Evolutionary conservation across 106 monocot species (phyloP).

Genomic region (Xerophyta viscosa): DNA sequence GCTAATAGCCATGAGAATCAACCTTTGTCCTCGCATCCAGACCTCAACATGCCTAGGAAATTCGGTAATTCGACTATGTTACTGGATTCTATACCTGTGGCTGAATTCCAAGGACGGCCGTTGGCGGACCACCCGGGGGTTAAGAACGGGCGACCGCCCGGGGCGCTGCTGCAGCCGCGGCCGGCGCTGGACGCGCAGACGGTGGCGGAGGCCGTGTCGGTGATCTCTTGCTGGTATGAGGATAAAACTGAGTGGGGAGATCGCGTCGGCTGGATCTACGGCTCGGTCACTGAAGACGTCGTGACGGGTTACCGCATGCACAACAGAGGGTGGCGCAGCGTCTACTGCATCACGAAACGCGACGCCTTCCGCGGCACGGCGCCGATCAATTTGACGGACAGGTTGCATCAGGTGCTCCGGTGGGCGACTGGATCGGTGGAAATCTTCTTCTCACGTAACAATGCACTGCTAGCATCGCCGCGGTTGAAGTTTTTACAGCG

Average conservation of each 20-base stretch:
- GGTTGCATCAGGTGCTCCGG: slow-evolving; percentile 83
- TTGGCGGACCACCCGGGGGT: slow-evolving; percentile 75
- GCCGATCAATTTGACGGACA: slow-evolving; percentile 87
- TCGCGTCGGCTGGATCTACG: slow-evolving; percentile 86
- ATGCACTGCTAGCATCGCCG: slow-evolving; percentile 51
- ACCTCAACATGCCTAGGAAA: slow-evolving; percentile 44
- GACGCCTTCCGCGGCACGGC: slow-evolving; percentile 85
- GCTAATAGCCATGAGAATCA: slow-evolving; percentile 4
- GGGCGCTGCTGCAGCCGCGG: slow-evolving; percentile 51
- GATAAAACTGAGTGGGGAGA: slow-evolving; percentile 87
- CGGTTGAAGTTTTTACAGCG: slow-evolving; percentile 83
- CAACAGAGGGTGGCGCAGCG: slow-evolving; percentile 77
- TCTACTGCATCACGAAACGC: slow-evolving; percentile 75
- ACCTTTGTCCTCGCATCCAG: slow-evolving; percentile 33
- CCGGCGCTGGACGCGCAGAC: slow-evolving; percentile 63
- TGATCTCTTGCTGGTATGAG: slow-evolving; percentile 95
- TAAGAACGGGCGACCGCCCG: slow-evolving; percentile 79
- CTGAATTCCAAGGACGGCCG: slow-evolving; percentile 85
- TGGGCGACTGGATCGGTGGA: slow-evolving; percentile 93
- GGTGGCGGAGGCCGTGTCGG: slow-evolving; percentile 74
- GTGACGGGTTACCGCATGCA: slow-evolving; percentile 94
- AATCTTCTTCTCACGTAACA: slow-evolving; percentile 88
- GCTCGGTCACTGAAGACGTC: slow-evolving; percentile 92
- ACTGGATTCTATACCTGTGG: slow-evolving; percentile 56
- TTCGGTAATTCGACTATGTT: slow-evolving; percentile 73